Evolutionary conservation across 1,284 basidiomycete species (phyloP), one percentile per base, ranked within the genome.

Genomic region (Schizophyllum commune): DNA sequence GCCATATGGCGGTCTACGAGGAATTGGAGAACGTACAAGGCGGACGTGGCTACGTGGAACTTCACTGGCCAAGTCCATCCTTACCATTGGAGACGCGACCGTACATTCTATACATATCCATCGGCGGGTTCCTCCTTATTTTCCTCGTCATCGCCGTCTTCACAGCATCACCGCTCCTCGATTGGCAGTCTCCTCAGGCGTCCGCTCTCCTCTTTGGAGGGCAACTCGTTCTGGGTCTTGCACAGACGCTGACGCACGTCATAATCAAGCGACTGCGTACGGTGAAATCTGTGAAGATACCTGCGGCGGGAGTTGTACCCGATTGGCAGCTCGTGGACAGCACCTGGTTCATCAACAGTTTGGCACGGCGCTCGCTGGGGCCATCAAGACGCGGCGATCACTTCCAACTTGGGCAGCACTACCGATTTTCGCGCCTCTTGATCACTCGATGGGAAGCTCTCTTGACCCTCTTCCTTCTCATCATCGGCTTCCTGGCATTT

Each of bases 401-500:
- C 32, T 21, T 61, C 32, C 21, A 27, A 9, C 60, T 61, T 7
- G 21, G 60, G 4, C 60, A 61, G 51, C 55, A 59, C 52, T 22
- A 52, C 57, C 7, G 17, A 5, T 59, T 61, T 22, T 55, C 20
- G 53, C 17, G 58, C 39, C 15, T n/a, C 20, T 59, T 52, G 51
- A 15, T 61, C 13, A 5, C 51, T 5, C 19, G 22, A 3, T 51
- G 51, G 32, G 34, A 61, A 13, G 60, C 60, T 3, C 17, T 59
- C n/a, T 32, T 59, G 20, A 55, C 20, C 17, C 58, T 61, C 5
- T 20, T 59, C 6, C 15, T 32, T 22, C 19, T 61, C 22, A 32
- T 55, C 58, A 20, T 55, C 19, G 60, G 60, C 32, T 61, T 61
- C 52, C 13, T 61, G 9, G 52, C 55, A 17, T 61, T 61, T 21